A percentile compares a stretch with the other conserved stretches of the same genome.
phyloP scores from a whole-genome alignment of 345 rosid species.

The Orychophragmus violaceus region DNA sequence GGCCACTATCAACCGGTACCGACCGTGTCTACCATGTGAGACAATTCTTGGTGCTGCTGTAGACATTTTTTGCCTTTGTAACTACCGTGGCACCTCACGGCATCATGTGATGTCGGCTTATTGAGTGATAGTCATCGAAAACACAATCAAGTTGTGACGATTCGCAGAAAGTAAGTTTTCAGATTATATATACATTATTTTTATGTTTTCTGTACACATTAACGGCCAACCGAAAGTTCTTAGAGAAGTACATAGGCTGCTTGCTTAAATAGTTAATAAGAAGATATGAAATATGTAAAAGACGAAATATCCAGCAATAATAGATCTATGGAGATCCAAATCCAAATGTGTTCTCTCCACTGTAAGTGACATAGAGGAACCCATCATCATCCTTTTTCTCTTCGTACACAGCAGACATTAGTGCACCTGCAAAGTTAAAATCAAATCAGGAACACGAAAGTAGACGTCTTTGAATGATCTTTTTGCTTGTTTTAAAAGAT shows the following conservation, averaged over 20 bases:
- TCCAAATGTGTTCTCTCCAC: constrained; percentile 88
- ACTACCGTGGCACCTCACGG: background rate
- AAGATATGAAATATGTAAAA: background rate
- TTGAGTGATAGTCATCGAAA: background rate
- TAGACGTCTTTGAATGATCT: background rate
- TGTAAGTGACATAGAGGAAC: constrained; percentile 79
- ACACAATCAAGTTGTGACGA: background rate
- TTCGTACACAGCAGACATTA: constrained; percentile 71
- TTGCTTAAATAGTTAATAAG: constrained; percentile 9
- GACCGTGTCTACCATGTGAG: constrained; percentile 20
- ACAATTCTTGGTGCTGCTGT: background rate
- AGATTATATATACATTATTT: constrained; percentile 21
- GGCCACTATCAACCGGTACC: background rate
- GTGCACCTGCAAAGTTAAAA: constrained; percentile 67
- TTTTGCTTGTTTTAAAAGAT: background rate
- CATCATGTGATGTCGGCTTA: constrained; percentile 8
- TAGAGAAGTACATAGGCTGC: constrained; percentile 9
- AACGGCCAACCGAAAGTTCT: constrained; percentile 6
- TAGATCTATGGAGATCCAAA: constrained; percentile 21
- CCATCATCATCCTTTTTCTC: constrained; percentile 89
- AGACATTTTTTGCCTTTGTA: background rate
- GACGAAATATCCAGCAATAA: constrained; percentile 1
- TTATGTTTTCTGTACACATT: constrained; percentile 23
- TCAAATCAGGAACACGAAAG: too few species aligned
- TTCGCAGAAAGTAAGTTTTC: background rate